Evolutionary conservation across 257 asterid species (phyloP).

Genomic region (Craterostigma plantagineum): DNA sequence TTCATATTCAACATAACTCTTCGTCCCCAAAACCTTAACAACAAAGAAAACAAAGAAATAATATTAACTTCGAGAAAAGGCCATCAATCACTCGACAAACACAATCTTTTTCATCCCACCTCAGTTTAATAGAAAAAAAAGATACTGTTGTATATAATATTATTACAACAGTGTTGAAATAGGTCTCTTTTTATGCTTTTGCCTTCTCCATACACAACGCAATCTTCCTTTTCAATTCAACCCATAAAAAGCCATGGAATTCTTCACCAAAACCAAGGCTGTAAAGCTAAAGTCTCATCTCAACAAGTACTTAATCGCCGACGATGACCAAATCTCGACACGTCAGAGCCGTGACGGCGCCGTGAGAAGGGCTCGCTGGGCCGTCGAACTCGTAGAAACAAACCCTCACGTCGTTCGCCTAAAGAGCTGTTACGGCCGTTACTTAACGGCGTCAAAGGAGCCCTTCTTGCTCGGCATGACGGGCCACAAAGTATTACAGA

Average conservation of each 20-base stretch:
- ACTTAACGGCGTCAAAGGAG: conserved; percentile 48
- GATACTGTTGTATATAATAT: too few relatives aligned
- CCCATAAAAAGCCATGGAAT: conserved; percentile 32
- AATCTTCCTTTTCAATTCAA: background rate
- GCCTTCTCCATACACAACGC: too few relatives aligned
- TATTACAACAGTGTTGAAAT: too few relatives aligned
- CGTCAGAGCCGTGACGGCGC: conserved; percentile 61
- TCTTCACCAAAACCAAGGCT: conserved; percentile 38
- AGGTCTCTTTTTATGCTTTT: too few relatives aligned
- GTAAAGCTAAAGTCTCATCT: conserved; percentile 55
- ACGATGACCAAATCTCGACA: conserved; percentile 44
- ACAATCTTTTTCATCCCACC: conserved; percentile 12
- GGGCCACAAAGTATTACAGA: conserved; percentile 51
- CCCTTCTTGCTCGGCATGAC: conserved; percentile 68
- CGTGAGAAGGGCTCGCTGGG: conserved; percentile 54
- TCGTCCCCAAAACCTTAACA: too few relatives aligned
- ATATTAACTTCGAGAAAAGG: too few relatives aligned
- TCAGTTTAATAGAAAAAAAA: background rate
- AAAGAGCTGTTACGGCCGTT: conserved; percentile 47
- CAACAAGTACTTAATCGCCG: conserved; percentile 65
- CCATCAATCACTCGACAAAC: conserved; percentile 14
- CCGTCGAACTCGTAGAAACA: conserved; percentile 51
- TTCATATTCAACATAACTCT: too few relatives aligned
- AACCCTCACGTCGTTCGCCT: conserved; percentile 38
- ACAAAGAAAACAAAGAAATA: too few relatives aligned